Evolutionary conservation across 2,329 filamentous ascomycete genomes (phyloP).

Genomic region (Colletotrichum limetticola): DNA sequence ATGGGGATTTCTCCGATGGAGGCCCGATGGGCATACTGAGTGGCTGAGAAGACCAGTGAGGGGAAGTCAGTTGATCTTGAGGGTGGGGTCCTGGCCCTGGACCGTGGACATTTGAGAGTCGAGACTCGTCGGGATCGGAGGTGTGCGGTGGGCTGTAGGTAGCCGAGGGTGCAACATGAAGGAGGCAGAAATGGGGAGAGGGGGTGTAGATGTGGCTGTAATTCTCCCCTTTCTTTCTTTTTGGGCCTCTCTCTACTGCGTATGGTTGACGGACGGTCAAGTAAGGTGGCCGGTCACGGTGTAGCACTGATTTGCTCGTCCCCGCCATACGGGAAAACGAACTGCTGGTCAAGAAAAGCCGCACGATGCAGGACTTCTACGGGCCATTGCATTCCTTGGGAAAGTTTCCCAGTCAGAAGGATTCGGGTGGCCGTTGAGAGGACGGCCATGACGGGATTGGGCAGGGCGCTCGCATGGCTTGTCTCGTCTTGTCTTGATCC

Average conservation of each 20-base stretch:
- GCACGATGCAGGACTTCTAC: neutral
- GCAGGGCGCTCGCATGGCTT: constrained; percentile 1
- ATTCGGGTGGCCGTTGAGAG: neutral
- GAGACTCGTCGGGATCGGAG: constrained; percentile 35
- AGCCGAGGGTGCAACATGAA: constrained; percentile 19
- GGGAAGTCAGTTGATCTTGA: constrained; percentile 34
- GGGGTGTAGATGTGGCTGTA: neutral
- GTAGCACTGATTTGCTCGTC: constrained; percentile 18
- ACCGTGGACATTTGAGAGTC: constrained; percentile 19
- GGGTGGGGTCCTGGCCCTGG: constrained; percentile 28
- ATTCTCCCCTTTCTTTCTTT: neutral
- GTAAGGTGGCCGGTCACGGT: constrained; percentile 19
- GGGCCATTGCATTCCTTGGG: neutral
- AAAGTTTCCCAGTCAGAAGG: neutral
- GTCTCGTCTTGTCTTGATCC: constrained; percentile 2
- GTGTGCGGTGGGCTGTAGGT: constrained; percentile 15
- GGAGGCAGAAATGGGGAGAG: constrained; percentile 13
- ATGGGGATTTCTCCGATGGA: constrained; percentile 34
- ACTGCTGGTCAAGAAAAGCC: constrained; percentile 2
- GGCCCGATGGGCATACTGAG: constrained; percentile 26
- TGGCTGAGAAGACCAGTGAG: constrained; percentile 30
- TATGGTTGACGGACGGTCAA: constrained; percentile 11
- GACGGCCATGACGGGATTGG: constrained; percentile 7
- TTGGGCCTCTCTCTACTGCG: neutral
- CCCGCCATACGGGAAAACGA: neutral